A percentile compares a stretch with the other conserved stretches of the same genome.
These are phyloP conservation scores for Penicillium turbatum DNA, from an alignment of 495 filamentous ascomycete species.

Conservation along the genomic window DNA sequence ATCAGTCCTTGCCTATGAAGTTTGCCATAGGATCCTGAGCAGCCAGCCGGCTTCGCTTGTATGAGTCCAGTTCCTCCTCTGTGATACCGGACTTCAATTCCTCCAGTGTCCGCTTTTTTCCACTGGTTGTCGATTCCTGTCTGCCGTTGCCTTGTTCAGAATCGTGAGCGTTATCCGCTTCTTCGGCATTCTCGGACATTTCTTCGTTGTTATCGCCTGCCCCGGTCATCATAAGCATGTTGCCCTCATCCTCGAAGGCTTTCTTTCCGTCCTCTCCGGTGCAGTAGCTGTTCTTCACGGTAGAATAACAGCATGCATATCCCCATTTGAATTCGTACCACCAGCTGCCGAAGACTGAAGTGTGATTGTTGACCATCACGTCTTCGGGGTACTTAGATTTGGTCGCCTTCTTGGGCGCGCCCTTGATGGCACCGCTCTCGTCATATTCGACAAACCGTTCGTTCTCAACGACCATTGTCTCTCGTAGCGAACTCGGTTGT, in stretches of 20 bases:
- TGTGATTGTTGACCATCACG: conserved; percentile 84
- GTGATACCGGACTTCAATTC: conserved; percentile 69
- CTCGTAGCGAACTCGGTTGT: conserved; percentile 56
- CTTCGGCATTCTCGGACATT: conserved; percentile 12
- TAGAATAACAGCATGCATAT: conserved; percentile 93
- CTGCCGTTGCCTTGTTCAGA: conserved; percentile 31
- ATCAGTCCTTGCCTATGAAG: conserved; percentile 56
- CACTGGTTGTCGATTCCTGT: conserved; percentile 27
- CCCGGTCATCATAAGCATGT: conserved; percentile 44
- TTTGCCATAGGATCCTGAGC: conserved; percentile 83
- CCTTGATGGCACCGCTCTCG: conserved; percentile 82
- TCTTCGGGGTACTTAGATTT: conserved; percentile 93
- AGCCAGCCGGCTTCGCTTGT: conserved; percentile 63
- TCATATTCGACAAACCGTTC: conserved; percentile 97
- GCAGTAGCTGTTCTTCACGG: conserved; percentile 93
- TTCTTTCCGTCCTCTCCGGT: conserved; percentile 80
- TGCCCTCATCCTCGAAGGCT: conserved; percentile 65
- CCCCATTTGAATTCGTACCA: conserved; percentile 95
- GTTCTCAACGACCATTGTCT: conserved; percentile 66
- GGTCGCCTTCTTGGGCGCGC: conserved; percentile 64
- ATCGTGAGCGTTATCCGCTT: conserved; percentile 23
- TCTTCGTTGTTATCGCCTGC: conserved; percentile 32
- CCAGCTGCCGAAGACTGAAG: conserved; percentile 94
- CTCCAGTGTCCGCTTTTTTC: conserved; percentile 65
- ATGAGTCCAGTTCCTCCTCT: conserved; percentile 79